Evolutionary conservation across 139 green algal species (phyloP), one percentile per base, ranked within the genome.

Genomic region (Tetradesmus lagerheimii): DNA sequence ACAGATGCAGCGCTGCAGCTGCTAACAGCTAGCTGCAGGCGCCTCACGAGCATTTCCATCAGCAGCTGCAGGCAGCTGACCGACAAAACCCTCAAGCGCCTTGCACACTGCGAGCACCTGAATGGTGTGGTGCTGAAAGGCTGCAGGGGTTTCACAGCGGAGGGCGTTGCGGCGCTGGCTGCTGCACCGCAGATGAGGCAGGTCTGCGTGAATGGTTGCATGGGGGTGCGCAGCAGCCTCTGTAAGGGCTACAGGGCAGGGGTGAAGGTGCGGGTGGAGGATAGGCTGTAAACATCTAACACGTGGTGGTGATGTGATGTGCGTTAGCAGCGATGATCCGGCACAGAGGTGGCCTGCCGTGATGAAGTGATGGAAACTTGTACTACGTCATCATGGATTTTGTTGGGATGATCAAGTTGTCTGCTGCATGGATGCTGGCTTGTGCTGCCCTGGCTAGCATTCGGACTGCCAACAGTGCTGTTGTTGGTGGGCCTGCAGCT

Each of bases 1-100:
- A 38, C 77, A 25, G 87, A 91, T 37, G n/a, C 35, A 20, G 87
- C 34, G 38, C 62, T 91, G 78, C 87, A 74, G 76, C 76, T 86
- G 50, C 76, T 86, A 9, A 87, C 87, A 0, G 87, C 87, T 1
- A 67, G 31, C 23, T 80, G 53, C 77, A 74, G 87, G 16, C 77
- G 87, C 35, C 43, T 91, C 14, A 37, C 14, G 23, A 86, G 6
- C 57, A 67, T 80, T 2, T 82, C 38, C 53, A 75, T 91, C 57
- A 79, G 57, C 25, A 62, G 78, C 78, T 91, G 87, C 87, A 57
- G 50, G 38, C 76, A 66, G 77, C 87, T 91, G 4, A 82, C 78
- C 1, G 87, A 91, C 78, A 91, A 91, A 38, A 91, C 87, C 25
- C 57, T 91, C 38, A 81, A 80, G 29, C 87, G 77, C 12, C 50